Evolutionary conservation across 768 basidiomycete species (phyloP).

Genomic region (Boletus rubroflammeus): DNA sequence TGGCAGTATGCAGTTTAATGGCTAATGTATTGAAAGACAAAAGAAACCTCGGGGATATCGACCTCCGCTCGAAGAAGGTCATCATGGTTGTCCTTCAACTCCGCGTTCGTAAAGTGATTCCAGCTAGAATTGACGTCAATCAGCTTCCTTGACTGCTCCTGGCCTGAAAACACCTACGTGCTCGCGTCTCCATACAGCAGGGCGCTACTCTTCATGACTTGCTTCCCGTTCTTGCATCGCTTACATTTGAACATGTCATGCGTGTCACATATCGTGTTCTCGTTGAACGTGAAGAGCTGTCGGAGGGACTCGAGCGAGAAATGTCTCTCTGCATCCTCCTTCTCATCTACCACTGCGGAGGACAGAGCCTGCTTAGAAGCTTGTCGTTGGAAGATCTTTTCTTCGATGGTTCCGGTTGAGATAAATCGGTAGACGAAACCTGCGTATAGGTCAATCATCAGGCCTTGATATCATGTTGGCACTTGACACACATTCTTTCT

Average conservation of each 20-base stretch:
- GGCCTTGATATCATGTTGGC: neutral
- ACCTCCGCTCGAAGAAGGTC: conserved; percentile 90
- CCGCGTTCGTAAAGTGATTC: conserved; percentile 94
- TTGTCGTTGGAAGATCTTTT: conserved; percentile 98
- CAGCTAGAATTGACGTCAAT: conserved; percentile 50
- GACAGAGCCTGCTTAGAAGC: conserved; percentile 95
- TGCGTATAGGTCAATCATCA: conserved; percentile 27
- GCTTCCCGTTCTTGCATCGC: conserved; percentile 82
- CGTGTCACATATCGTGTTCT: conserved; percentile 84
- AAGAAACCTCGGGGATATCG: conserved; percentile 80
- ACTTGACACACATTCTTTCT: conserved; percentile 85
- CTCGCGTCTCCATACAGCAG: conserved; percentile 94
- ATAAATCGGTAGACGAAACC: conserved; percentile 99
- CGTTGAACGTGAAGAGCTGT: conserved; percentile 89
- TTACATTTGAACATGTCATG: conserved; percentile 99
- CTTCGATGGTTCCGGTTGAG: conserved; percentile 94
- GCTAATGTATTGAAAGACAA: conserved; percentile 95
- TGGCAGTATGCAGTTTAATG: conserved; percentile 45
- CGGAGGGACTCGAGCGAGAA: conserved; percentile 87
- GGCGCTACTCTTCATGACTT: conserved; percentile 77
- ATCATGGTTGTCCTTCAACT: conserved; percentile 90
- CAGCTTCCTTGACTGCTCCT: neutral
- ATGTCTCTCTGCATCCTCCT: conserved; percentile 92
- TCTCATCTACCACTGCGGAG: conserved; percentile 97
- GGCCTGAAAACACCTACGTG: conserved; percentile 62